Base-by-base conservation (phyloP, 2,329 filamentous ascomycete genomes). In the Ascochyta viciae-villosae region DNA sequence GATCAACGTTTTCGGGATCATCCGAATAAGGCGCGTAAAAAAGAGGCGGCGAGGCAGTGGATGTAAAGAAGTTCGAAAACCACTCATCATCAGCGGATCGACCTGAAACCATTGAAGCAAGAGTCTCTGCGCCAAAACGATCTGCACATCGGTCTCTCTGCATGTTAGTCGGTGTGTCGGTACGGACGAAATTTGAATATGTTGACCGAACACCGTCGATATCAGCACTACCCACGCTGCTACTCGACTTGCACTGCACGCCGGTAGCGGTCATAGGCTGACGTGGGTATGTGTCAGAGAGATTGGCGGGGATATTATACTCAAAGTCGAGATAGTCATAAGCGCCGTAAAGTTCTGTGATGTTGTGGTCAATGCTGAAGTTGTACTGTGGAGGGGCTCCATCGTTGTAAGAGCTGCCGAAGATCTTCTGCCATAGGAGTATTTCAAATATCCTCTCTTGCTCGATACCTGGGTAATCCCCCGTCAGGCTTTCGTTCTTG, bases 101-200 rank as follows among this genome's bases (percentile, higher is more conserved):
- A 9, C 8, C 22, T n/a, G 46, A 27, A 9, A 43, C 27, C 27
- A 48, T 38, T 7, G 13, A 19, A 13, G 16, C n/a, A 4, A 22
- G 31, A 6, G 19, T 39, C 22, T 52, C 41, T 16, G 33, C 40
- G 9, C 40, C 50, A 33, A 58, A 50, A 6, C 50, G 38, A 2
- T 29, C 15, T 13, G 43, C 51, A 13, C 56, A 51, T 3, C 48
- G 43, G 7, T 22, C 15, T 10, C 16, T 27, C 16, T 52, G 46
- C 1, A 44, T 15, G 10, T 42, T 43, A 26, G 54, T 48, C 1
- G 50, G 57, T 9, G 53, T 60, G 4, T 60, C 57, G 2, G 50
- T 60, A 1, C 46, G 57, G 8, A n/a, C 16, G 22, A 60, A 60
- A 12, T 57, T 51, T 1, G 57, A 57, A 34, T 57, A 60, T 4